Percentiles rank a stretch among this genome's conserved stretches.
phyloP scores from a whole-genome alignment of 257 asterid species.

The Fraxinus anomala region DNA sequence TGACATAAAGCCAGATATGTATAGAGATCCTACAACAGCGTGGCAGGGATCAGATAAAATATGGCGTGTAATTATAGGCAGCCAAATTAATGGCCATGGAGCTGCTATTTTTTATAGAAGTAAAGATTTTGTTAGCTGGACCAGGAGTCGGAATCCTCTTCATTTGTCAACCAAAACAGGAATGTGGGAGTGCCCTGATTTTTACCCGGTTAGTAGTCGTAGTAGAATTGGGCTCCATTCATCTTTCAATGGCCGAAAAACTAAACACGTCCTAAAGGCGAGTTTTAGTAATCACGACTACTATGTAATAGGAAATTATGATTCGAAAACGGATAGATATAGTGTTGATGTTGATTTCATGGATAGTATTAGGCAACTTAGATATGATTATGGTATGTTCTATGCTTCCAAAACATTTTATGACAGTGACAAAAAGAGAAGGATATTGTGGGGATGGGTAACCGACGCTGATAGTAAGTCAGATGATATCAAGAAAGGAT shows the following conservation, averaged over 20 bases:
- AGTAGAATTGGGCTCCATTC: slow-evolving; percentile 34
- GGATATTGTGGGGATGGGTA: slow-evolving; percentile 53
- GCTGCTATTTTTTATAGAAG: slow-evolving; percentile 36
- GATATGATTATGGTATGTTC: slow-evolving; percentile 47
- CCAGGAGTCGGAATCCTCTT: slow-evolving; percentile 19
- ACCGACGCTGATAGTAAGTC: slow-evolving; percentile 32
- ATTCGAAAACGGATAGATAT: slow-evolving; percentile 25
- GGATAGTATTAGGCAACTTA: slow-evolving; percentile 28
- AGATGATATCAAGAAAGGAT: slow-evolving; percentile 30
- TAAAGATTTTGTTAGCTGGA: slow-evolving; percentile 36
- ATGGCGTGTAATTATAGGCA: slow-evolving; percentile 39
- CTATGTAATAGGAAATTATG: slow-evolving; percentile 38
- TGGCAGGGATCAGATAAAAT: slow-evolving; percentile 33
- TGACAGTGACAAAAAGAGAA: slow-evolving; percentile 35
- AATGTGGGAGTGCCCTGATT: slow-evolving; percentile 60
- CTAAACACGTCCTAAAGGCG: slow-evolving; percentile 42
- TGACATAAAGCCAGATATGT: slow-evolving; percentile 24
- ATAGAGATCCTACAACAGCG: slow-evolving; percentile 44
- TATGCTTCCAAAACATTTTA: slow-evolving; percentile 45
- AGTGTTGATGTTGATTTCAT: slow-evolving; percentile 33
- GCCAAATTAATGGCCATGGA: slow-evolving; percentile 30
- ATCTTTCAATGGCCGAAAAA: slow-evolving; percentile 28
- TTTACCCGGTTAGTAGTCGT: slow-evolving; percentile 29
- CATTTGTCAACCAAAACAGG: slow-evolving; percentile 37
- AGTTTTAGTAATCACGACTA: slow-evolving; percentile 34